Evolutionary conservation across 1,139 yeast genomes (phyloP), one percentile per base, ranked within the genome.

Genomic region (Candida glucosophila): DNA sequence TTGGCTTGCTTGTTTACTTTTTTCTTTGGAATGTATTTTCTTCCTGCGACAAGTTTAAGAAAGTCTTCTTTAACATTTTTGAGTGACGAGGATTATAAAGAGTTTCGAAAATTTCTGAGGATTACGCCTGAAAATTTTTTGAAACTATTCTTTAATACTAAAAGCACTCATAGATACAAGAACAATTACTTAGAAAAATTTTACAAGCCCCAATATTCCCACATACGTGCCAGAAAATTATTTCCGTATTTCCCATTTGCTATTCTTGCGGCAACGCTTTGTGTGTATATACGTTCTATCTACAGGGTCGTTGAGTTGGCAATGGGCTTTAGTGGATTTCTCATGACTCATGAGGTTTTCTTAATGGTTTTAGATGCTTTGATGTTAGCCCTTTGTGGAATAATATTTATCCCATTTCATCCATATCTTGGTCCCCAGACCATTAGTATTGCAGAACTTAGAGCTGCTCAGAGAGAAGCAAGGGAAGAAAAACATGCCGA

Each of bases 261-360:
- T 2, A 49, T 77, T 11, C 58, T 77, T 0, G 25, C 57, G 6
- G 63, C 81, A 1, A 77, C 78, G 3, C 15, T 77, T 6, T 67
- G 71, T 8, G 65, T 85, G 22, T 80, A 70, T 41, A 65, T 73
- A 27, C 73, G 96, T 51, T 81, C 92, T 48, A 60, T 80, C 20
- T 88, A 83, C 52, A 71, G 96, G 53, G 75, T 85, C 28, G 71
- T 75, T 12, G 96, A 88, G 49, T 64, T 86, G 32, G 60, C 78
- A 3, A 72, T 77, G 42, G 95, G 96, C 10, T 86, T 86, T 74
- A 28, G 42, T 4, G 94, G 95, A 0, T 67, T 61, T 35, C 58
- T 86, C 37, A 77, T 83, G 30, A 52, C 58, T 2, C 77, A 76
- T 40, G 97, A 90, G 52, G 66, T 67, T 18, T 85, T 67, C 49